Conservation (phyloP, 768 basidiomycete species). For the Russula emetica region DNA sequence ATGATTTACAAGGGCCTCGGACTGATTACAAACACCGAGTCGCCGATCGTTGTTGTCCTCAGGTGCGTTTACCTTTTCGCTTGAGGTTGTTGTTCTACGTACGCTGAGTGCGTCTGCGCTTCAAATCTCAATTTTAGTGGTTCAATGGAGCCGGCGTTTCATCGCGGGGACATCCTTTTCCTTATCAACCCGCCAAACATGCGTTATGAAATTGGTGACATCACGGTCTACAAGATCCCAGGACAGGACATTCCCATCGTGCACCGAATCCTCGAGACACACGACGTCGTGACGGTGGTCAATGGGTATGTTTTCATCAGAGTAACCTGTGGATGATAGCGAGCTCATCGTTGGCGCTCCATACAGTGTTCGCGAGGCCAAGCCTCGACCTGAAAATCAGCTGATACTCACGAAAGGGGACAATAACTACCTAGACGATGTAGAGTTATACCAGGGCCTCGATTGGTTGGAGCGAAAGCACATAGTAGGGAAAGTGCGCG, state of each 20-base stretch:
- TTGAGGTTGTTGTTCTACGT: neutral
- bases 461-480: conserved; percentile 85
- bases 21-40: conserved; percentile 86
- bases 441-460: conserved; percentile 79
- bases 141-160: conserved; percentile 95
- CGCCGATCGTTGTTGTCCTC: conserved; percentile 93
- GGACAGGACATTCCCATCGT: conserved; percentile 94
- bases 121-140: conserved; percentile 47
- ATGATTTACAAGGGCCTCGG: conserved; percentile 99
- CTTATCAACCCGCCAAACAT: conserved; percentile 75
- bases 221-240: conserved; percentile 96
- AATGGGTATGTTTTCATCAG: conserved; percentile 34
- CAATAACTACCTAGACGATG: conserved; percentile 84
- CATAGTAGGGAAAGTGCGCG: conserved; percentile 91
- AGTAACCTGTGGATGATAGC: neutral
- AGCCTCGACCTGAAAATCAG: conserved; percentile 47
- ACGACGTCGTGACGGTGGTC: conserved; percentile 52
- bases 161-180: conserved; percentile 94
- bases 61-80: conserved; percentile 52
- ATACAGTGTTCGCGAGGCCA: conserved; percentile 33
- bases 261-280: conserved; percentile 91
- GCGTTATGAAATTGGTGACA: conserved; percentile 86
- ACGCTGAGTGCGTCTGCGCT: neutral
- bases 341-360: neutral
- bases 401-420: conserved; percentile 93